Conservation (phyloP, 257 asterid species). For the Cordia subcordata region DNA sequence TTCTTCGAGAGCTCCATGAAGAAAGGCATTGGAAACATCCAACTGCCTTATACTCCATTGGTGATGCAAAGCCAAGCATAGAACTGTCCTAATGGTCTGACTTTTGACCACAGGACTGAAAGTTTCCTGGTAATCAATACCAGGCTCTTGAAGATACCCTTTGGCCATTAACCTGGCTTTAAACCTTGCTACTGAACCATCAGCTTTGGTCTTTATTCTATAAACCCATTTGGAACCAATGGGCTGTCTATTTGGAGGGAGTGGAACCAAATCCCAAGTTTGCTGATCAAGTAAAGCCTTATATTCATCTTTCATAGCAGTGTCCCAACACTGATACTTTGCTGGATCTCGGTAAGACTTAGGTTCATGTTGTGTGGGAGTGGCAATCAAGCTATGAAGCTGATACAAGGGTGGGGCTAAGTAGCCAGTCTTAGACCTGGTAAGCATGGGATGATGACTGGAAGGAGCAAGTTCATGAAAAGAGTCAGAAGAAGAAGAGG, state of each 20-base stretch:
- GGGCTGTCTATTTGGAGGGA: neutral
- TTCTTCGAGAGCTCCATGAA: neutral
- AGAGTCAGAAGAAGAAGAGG: neutral
- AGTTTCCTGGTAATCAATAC: neutral
- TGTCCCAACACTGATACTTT: neutral
- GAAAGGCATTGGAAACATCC: neutral
- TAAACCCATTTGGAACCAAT: neutral
- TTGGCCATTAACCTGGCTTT: neutral
- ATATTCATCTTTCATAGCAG: neutral
- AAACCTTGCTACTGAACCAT: neutral
- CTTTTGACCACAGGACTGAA: neutral
- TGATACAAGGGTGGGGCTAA: neutral
- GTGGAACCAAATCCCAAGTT: neutral
- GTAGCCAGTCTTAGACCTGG: neutral
- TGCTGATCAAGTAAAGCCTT: neutral
- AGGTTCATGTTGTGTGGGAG: neutral
- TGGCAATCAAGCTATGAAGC: neutral
- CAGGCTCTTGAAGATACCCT: neutral
- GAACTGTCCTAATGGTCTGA: neutral
- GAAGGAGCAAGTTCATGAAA: too few relatives aligned
- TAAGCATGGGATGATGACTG: neutral
- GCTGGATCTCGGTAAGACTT: neutral
- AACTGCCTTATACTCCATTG: neutral
- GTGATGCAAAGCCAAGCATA: neutral
- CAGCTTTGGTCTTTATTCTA: neutral